These are phyloP conservation scores for Gaultheria prostrata DNA, from an alignment of 148 eudicot genomes.

Conservation along the genomic window DNA sequence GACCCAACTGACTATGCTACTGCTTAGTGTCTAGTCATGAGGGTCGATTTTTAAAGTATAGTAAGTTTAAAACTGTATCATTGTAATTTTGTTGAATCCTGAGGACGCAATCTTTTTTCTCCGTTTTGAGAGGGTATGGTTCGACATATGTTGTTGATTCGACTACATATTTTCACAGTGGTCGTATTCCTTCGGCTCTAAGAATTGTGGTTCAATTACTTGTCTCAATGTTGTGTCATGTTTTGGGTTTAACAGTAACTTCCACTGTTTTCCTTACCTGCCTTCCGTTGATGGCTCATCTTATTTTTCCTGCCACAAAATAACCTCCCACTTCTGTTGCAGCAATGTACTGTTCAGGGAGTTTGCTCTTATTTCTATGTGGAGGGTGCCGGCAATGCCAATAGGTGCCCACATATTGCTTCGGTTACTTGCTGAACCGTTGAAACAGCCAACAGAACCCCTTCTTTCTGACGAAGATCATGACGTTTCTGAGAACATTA, in stretches of 20 bases:
- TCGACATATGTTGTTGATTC: not conserved
- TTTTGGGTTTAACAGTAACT: not conserved
- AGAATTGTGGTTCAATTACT: not conserved
- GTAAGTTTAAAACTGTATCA: not conserved
- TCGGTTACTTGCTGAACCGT: constrained; percentile 91
- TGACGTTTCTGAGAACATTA: constrained; percentile 63
- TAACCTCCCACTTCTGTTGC: constrained; percentile 12
- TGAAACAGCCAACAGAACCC: constrained; percentile 68
- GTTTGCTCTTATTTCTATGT: constrained; percentile 91
- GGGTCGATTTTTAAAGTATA: not conserved
- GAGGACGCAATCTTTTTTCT: not conserved
- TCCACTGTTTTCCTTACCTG: not conserved
- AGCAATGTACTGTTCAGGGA: constrained; percentile 93
- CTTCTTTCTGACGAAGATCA: constrained; percentile 48
- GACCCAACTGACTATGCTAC: not conserved
- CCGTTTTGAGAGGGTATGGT: not conserved
- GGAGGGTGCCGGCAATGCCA: constrained; percentile 96
- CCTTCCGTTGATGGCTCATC: constrained; percentile 2
- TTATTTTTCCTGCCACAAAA: not conserved
- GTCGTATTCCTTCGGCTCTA: not conserved
- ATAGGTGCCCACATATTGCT: constrained; percentile 88
- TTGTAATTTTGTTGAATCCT: not conserved
- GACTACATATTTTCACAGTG: not conserved
- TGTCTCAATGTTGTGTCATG: not conserved
- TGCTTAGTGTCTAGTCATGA: not conserved